A percentile compares a stretch with the other conserved stretches of the same genome.
Conservation (phyloP, 2,329 filamentous ascomycete species). For the Phaeosphaeriaceae sp. region DNA sequence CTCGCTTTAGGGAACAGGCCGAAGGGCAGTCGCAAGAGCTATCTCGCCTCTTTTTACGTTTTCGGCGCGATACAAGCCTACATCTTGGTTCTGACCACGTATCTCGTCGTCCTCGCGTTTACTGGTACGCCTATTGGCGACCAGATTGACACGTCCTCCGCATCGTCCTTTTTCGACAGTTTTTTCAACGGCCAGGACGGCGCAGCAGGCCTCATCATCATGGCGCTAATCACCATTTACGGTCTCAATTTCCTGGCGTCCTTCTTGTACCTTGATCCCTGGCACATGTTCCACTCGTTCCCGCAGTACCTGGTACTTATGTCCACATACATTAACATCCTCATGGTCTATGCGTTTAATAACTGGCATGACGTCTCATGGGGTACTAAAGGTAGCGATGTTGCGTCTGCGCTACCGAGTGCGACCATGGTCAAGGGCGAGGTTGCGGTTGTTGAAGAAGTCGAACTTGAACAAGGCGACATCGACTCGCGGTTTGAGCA, state of each 20-base stretch:
- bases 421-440: slow-evolving; percentile 68
- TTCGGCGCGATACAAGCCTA: slow-evolving; percentile 92
- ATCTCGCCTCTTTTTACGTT: slow-evolving; percentile 85
- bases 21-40: slow-evolving; percentile 92
- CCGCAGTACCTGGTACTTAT: slow-evolving; percentile 89
- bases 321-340: slow-evolving; percentile 98
- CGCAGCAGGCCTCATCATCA: slow-evolving; percentile 88
- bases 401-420: too few relatives aligned
- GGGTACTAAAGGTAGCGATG: slow-evolving; percentile 97
- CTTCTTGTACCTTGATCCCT: slow-evolving; percentile 97
- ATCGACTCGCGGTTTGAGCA: too few relatives aligned
- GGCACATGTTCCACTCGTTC: slow-evolving; percentile 99
- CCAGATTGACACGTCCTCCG: slow-evolving; percentile 71
- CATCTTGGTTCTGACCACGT: slow-evolving; percentile 85
- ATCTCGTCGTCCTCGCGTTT: slow-evolving; percentile 86
- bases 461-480: too few relatives aligned
- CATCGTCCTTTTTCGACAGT: slow-evolving; percentile 73
- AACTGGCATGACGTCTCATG: slow-evolving; percentile 99
- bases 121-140: slow-evolving; percentile 60
- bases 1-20: slow-evolving; percentile 94
- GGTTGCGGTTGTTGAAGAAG: slow-evolving; percentile 52
- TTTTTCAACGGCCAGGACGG: slow-evolving; percentile 82
- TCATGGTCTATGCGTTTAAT: slow-evolving; percentile 99
- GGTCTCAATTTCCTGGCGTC: slow-evolving; percentile 97
- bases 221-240: slow-evolving; percentile 91